Evolutionary conservation across 441 rosid species (phyloP).

Genomic region (Syzygium malaccense): DNA sequence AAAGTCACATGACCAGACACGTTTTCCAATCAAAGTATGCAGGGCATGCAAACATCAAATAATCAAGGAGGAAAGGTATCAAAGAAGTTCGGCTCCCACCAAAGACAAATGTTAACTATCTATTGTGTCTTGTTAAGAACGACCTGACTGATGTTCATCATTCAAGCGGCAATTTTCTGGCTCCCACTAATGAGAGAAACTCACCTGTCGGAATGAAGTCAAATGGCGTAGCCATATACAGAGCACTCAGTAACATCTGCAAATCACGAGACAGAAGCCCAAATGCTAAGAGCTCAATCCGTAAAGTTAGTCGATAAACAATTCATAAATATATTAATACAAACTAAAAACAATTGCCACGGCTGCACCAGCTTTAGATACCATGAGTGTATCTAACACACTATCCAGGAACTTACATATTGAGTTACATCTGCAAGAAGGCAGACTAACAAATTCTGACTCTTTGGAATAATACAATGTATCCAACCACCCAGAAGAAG

Average conservation of each 20-base stretch:
- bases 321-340: background rate
- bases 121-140: background rate
- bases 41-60: background rate
- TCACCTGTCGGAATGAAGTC: conserved; percentile 73
- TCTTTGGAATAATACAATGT: background rate
- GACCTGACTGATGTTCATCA: background rate
- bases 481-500: background rate
- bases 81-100: background rate
- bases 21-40: background rate
- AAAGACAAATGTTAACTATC: background rate
- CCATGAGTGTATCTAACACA: background rate
- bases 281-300: background rate
- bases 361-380: background rate
- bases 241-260: conserved; percentile 56
- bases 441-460: background rate
- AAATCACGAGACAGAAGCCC: conserved; percentile 3
- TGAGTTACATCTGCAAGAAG: background rate
- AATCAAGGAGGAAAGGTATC: background rate
- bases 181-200: background rate
- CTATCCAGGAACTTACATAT: background rate
- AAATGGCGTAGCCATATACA: conserved; percentile 62
- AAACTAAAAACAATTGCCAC: background rate
- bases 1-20: background rate
- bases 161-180: background rate
- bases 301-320: background rate